Evolutionary conservation across 805 yeast genomes (phyloP), one percentile per base, ranked within the genome.

Genomic region (Candida tibetensis): DNA sequence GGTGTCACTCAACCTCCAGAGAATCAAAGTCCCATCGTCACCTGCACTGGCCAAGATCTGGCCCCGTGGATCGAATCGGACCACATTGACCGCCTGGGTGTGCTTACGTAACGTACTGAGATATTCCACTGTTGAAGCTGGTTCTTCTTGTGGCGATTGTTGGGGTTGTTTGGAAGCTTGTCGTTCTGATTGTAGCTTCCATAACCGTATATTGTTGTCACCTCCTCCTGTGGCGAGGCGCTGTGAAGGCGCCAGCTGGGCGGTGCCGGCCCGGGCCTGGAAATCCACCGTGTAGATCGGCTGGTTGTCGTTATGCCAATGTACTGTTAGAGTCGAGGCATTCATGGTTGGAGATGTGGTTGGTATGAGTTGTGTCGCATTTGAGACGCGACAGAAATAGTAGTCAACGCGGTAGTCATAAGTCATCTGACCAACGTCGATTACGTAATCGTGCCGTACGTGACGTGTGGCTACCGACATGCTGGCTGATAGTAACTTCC

Each of bases 141-240:
- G 30, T 6, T 9, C 5, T 9, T 32, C 13, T 4, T 8, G 41
- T 4, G 28, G 12, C 18, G 26, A 6, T 14, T 26, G n/a, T 17
- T 27, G 30, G n/a, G 10, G 5, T 10, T 30, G 19, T 3, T 9
- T 41, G 4, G 28, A 9, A 12, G 26, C 5, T 12, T 17, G 10
- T 17, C 19, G 31, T n/a, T 42, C 29, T 23, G 40, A 22, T 29
- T 41, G 41, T 17, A 53, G 28, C 30, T 46, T 47, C 79, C 84
- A 72, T 19, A 78, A 62, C 35, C 97, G 71, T n/a, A 88, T 83
- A 49, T 86, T 85, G 56, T 84, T 85, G 60, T 93, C 99, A 29
- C 97, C 97, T 17, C 98, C 98, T 0, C 88, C 95, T 0, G 98
- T 91, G 3, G 82, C 91, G 25, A 91, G 63, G 34, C 95, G 72